A percentile compares a stretch with the other conserved stretches of the same genome.
These are phyloP conservation scores for Punica granatum DNA, from an alignment of 345 rosid genomes.

Conservation along the genomic window DNA sequence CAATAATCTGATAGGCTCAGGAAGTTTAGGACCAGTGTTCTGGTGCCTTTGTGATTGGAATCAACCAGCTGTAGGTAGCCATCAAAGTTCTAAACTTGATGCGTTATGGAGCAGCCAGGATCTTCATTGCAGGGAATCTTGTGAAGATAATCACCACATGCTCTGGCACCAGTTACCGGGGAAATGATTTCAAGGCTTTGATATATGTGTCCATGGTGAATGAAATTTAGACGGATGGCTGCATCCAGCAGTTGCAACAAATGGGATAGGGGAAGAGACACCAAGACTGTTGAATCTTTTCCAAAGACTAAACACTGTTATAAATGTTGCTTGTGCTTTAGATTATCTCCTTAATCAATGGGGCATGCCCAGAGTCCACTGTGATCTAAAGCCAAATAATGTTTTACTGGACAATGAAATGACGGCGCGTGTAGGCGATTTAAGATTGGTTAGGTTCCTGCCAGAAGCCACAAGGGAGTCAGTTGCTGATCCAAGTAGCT, in stretches of 20 bases:
- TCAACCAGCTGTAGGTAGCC: not conserved
- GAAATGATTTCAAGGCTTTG: slow-evolving; percentile 9
- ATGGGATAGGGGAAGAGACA: not conserved
- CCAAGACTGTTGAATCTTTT: not conserved
- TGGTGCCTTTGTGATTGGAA: not conserved
- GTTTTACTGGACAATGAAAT: slow-evolving; percentile 7
- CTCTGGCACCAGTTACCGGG: not conserved
- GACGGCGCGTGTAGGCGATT: slow-evolving; percentile 8
- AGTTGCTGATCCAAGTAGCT: not conserved
- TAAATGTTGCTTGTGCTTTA: not conserved
- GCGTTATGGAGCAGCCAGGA: slow-evolving; percentile 1
- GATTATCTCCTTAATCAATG: slow-evolving; percentile 10
- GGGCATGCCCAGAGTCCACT: not conserved
- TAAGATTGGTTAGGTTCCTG: not conserved
- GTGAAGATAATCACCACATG: slow-evolving; percentile 4
- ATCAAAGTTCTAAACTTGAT: not conserved
- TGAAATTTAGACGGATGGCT: slow-evolving; percentile 5
- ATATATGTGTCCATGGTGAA: slow-evolving; percentile 8
- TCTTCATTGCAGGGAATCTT: slow-evolving; percentile 8
- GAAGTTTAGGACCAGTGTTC: slow-evolving; percentile 6
- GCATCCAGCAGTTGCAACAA: not conserved
- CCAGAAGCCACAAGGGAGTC: not conserved
- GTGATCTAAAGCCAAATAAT: slow-evolving; percentile 5
- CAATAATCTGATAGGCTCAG: not conserved
- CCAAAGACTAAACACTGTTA: not conserved